A percentile compares a stretch with the other conserved stretches of the same genome.
Conservation (phyloP, 2,329 filamentous ascomycete genomes). For the Fusarium sterilihyphosum region DNA sequence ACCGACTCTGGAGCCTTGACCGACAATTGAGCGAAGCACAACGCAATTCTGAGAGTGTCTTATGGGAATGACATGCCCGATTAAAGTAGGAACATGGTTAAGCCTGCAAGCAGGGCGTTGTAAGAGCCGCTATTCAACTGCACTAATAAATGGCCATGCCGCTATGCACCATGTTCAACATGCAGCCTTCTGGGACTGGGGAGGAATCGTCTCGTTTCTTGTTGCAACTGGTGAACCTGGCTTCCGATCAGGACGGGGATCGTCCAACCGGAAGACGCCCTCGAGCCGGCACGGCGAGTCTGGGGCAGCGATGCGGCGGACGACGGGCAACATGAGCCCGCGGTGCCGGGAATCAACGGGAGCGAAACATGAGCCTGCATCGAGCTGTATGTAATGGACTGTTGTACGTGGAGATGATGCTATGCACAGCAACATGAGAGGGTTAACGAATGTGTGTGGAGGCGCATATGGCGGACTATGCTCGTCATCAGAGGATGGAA, state of each 20-base stretch:
- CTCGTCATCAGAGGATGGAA: too few relatives aligned
- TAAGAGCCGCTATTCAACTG: not conserved
- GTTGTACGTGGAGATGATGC: conserved; percentile 18
- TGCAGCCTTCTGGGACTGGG: conserved; percentile 36
- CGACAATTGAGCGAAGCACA: conserved; percentile 26
- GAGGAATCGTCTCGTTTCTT: conserved; percentile 21
- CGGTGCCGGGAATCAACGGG: conserved; percentile 40
- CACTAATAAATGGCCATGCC: conserved; percentile 8
- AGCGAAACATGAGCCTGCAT: conserved; percentile 1
- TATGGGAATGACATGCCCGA: conserved; percentile 6
- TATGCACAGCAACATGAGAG: conserved; percentile 7
- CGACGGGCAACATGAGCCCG: conserved; percentile 33
- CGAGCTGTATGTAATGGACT: conserved; percentile 16
- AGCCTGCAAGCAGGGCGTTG: not conserved
- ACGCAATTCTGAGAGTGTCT: not conserved
- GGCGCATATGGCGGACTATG: conserved; percentile 5
- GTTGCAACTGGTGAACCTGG: conserved; percentile 24
- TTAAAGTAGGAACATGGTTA: conserved; percentile 19
- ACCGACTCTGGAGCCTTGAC: conserved; percentile 28
- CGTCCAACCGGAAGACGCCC: conserved; percentile 40
- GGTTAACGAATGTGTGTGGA: conserved; percentile 1
- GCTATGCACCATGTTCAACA: not conserved
- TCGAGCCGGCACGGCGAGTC: conserved; percentile 32
- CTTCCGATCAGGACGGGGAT: conserved; percentile 32
- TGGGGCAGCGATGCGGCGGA: conserved; percentile 20